Evolutionary conservation across 352 stramenopile genomes (phyloP), one percentile per base, ranked within the genome.

Genomic region (Halophytophthora batemanensis): DNA sequence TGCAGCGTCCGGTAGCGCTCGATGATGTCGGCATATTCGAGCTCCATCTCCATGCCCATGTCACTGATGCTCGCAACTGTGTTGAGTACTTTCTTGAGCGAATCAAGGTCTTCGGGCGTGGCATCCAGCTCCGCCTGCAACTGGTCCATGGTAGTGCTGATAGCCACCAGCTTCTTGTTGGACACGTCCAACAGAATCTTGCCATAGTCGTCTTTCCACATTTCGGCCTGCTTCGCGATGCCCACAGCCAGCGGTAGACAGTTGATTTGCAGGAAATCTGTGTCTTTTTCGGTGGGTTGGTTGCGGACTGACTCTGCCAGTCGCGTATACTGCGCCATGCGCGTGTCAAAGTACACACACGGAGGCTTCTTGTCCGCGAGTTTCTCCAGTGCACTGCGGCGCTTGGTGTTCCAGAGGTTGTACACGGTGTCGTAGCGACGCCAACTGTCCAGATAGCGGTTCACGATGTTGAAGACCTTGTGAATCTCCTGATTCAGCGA

Each of bases 251-350:
- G 87, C 1, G 82, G 72, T 3, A 93, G 57, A 57, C 84, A 97
- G 59, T 98, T 96, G 48, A 98, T 94, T 56, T 95, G 88, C 12
- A 98, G 60, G 43, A 98, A 98, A 47, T 98, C 91, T 0, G 96
- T 96, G 55, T 98, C 90, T 59, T 97, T 97, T 34, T 95, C 81
- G 0, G 84, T 95, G 6, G 87, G 84, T 53, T 97, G 90, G 25
- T 77, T 88, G 7, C 86, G 72, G 19, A 96, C 89, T 6, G 80
- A 94, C 40, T 98, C 86, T 10, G 87, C 85, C 0, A 98, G 63
- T 2, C 82, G 69, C 7, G 85, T 86, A 58, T 97, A 98, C 53
- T 93, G 80, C 1, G 85, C 82, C 71, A 98, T 96, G 17, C 87
- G 76, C 19, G 85, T 94, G 47, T 98, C 95, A 63, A 98, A 98